Evolutionary conservation across 257 asterid genomes (phyloP).

Genomic region (Forsythia viridissima): DNA sequence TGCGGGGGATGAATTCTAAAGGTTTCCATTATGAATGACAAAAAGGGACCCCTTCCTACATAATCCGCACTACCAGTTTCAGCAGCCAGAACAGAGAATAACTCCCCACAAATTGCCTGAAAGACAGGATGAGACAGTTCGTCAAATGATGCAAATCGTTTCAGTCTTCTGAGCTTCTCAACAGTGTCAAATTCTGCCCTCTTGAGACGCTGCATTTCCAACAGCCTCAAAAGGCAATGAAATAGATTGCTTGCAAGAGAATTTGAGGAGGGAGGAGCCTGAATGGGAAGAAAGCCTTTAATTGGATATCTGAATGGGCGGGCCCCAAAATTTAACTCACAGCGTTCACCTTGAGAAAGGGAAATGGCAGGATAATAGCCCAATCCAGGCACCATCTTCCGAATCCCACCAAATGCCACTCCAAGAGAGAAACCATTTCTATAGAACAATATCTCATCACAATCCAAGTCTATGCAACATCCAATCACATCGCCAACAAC

Average conservation of each 20-base stretch:
- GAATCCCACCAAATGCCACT: conserved; percentile 78
- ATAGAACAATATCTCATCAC: conserved; percentile 67
- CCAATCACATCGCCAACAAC: conserved; percentile 96
- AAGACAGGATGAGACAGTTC: conserved; percentile 71
- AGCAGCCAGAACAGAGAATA: conserved; percentile 49
- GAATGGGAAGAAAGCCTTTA: conserved; percentile 76
- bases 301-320: conserved; percentile 79
- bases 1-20: conserved; percentile 78
- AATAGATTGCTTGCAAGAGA: conserved; percentile 56
- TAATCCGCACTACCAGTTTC: conserved; percentile 60
- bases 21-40: conserved; percentile 70
- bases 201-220: conserved; percentile 59
- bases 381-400: conserved; percentile 95
- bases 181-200: conserved; percentile 63
- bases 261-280: conserved; percentile 59
- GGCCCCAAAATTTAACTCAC: conserved; percentile 88
- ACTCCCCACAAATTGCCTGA: conserved; percentile 65
- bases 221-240: conserved; percentile 70
- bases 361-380: conserved; percentile 96
- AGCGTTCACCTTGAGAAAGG: conserved; percentile 94
- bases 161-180: conserved; percentile 72
- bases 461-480: conserved; percentile 87
- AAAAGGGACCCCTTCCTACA: conserved; percentile 71
- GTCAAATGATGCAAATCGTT: conserved; percentile 76
- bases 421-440: conserved; percentile 94